Evolutionary conservation across 208 protist genomes (phyloP), one percentile per base, ranked within the genome.

Genomic region (Ichthyophonus hoferi): DNA sequence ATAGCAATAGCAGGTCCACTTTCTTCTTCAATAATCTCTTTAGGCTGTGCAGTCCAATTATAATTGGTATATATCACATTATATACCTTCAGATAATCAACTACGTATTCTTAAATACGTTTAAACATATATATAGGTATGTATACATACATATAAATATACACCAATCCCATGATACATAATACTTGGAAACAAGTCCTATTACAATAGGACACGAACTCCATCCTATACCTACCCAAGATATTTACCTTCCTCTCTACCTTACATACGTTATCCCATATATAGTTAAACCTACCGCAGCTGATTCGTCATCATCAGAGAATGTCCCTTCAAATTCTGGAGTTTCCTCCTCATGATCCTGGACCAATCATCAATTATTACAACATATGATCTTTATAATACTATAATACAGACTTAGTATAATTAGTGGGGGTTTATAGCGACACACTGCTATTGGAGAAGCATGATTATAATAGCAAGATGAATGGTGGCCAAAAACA

Each of bases 81-180:
- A 82, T 37, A 82, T 37, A 0, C 35, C 0, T 37, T 0, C 35
- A 0, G 12, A 82, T 37, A 82, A 40, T 40, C 35, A 82, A 40
- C 7, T 82, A 82, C n/a, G n/a, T 82, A 82, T 82, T 34, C n/a
- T 34, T 82, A 82, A 34, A 82, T 82, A 82, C n/a, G n/a, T 82
- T 34, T 82, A 82, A 34, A 82, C n/a, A 82, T 82, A 82, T 82
- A 82, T 82, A 82, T 82, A 82, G 7, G 35, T 82, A 82, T 82
- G 35, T 82, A 82, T 82, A 37, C 35, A 82, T 82, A 82, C 14
- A 82, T 39, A 39, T 31, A 82, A 40, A 39, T 82, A 82, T 37
- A 82, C n/a, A 82, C 14, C 24, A 67, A n/a, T n/a, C 12, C n/a
- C n/a, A n/a, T n/a, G n/a, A n/a, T 67, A 24, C 50, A 67, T 7